Evolutionary conservation across 2,329 filamentous ascomycete species (phyloP).

Genomic region (Diaporthe citriasiana): DNA sequence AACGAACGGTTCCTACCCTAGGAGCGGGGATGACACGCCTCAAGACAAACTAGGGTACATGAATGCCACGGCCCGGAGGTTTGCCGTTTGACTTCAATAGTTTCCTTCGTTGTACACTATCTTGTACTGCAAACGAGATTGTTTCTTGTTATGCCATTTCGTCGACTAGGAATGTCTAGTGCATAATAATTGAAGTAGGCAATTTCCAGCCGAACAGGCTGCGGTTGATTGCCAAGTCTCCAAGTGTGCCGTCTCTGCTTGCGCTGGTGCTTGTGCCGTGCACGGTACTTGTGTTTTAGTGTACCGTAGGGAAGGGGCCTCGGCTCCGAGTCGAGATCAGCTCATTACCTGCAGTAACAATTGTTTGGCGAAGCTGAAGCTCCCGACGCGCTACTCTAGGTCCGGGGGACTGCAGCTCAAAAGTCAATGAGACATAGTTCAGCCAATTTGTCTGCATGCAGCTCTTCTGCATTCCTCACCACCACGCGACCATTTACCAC

Average conservation of each 20-base stretch:
- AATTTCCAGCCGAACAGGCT: slow-evolving; percentile 29
- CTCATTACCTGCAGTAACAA: slow-evolving; percentile 13
- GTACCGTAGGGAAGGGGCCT: neutral
- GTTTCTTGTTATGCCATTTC: slow-evolving; percentile 14
- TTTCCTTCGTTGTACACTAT: neutral
- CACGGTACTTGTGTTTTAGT: neutral
- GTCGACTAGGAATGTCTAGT: slow-evolving; percentile 5
- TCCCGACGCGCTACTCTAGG: neutral
- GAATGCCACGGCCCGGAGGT: slow-evolving; percentile 13
- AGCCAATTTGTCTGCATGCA: slow-evolving; percentile 22
- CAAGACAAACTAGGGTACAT: neutral
- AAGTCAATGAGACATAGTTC: slow-evolving; percentile 26
- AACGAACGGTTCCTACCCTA: neutral
- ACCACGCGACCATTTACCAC: neutral
- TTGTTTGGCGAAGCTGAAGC: slow-evolving; percentile 3
- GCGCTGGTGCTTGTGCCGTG: neutral
- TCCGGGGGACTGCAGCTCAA: neutral
- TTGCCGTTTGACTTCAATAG: slow-evolving; percentile 30
- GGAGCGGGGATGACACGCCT: slow-evolving; percentile 14
- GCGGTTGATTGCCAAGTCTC: slow-evolving; percentile 31
- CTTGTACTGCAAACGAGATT: slow-evolving; percentile 5
- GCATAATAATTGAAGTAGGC: neutral
- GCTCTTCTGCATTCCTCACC: neutral
- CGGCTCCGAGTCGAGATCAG: slow-evolving; percentile 24
- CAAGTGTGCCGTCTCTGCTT: slow-evolving; percentile 2